Evolutionary conservation across 1,284 basidiomycete genomes (phyloP).

Genomic region (Cutaneotrichosporon curvatum): DNA sequence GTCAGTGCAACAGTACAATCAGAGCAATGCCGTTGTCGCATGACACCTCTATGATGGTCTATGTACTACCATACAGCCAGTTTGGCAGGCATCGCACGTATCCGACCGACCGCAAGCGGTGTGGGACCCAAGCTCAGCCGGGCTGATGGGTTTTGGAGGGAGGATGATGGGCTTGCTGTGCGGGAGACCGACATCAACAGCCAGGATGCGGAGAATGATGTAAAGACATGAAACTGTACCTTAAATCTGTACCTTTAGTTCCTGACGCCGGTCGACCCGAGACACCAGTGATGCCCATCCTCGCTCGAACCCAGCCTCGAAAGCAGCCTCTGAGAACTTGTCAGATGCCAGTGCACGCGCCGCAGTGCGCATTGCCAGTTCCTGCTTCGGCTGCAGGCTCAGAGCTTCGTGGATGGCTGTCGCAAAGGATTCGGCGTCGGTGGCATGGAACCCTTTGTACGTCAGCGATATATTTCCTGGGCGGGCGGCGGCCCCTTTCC

Average conservation of each 20-base stretch:
- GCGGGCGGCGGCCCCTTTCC: not conserved
- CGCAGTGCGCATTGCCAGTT: slow-evolving; percentile 58
- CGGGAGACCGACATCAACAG: too few species aligned
- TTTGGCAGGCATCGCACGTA: too few species aligned
- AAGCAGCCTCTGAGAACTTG: slow-evolving; percentile 68
- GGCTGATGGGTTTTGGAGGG: too few species aligned
- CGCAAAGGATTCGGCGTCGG: slow-evolving; percentile 62
- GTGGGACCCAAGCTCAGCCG: too few species aligned
- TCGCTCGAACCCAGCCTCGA: slow-evolving; percentile 61
- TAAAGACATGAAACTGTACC: too few species aligned
- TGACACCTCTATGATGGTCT: too few species aligned
- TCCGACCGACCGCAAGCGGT: too few species aligned
- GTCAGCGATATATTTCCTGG: not conserved
- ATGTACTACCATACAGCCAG: too few species aligned
- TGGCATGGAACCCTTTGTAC: slow-evolving; percentile 75
- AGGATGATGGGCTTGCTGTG: too few species aligned
- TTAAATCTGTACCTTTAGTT: not conserved
- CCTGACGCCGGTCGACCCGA: not conserved
- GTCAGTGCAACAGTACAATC: too few species aligned
- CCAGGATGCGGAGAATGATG: too few species aligned
- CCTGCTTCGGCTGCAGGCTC: slow-evolving; percentile 54
- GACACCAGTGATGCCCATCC: slow-evolving; percentile 32
- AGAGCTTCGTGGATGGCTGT: slow-evolving; percentile 61
- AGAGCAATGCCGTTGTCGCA: too few species aligned
- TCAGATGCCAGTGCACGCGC: slow-evolving; percentile 64